These are phyloP conservation scores for Hypocrella siamensis DNA, from an alignment of 2,329 filamentous ascomycete genomes.

Conservation along the genomic window DNA sequence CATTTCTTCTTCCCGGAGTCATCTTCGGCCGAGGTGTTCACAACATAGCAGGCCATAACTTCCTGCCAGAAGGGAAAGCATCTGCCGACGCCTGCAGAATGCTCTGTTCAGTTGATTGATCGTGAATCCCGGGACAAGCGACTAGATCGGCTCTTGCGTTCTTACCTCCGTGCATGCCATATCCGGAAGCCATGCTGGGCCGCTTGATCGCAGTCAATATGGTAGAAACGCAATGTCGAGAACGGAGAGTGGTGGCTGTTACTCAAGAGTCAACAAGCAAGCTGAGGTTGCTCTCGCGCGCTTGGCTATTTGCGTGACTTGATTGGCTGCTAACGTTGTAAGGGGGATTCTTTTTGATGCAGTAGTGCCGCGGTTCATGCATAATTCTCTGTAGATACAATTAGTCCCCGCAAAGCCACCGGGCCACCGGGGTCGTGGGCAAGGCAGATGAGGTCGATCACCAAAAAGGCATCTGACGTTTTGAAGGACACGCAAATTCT, in stretches of 20 bases:
- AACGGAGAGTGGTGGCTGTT: not conserved
- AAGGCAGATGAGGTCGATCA: not conserved
- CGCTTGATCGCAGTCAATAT: slow-evolving; percentile 4
- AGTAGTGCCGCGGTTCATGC: slow-evolving; percentile 4
- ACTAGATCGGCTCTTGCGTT: slow-evolving; percentile 6
- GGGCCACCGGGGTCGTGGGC: not conserved
- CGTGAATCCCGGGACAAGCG: not conserved
- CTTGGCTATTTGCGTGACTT: not conserved
- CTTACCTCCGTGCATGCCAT: slow-evolving; percentile 66
- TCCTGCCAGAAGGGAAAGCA: slow-evolving; percentile 99
- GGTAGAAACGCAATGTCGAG: slow-evolving; percentile 1
- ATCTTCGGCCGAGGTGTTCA: slow-evolving; percentile 73
- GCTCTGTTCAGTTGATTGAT: slow-evolving; percentile 9
- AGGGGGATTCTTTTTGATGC: not conserved
- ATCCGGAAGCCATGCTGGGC: slow-evolving; percentile 61
- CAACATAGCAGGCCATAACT: slow-evolving; percentile 92
- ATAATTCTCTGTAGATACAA: slow-evolving; percentile 1
- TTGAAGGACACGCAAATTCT: too few relatives aligned
- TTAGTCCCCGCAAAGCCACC: not conserved
- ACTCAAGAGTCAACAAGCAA: not conserved
- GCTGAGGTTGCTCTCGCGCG: not conserved
- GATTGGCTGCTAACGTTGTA: not conserved
- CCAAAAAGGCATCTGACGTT: too few relatives aligned
- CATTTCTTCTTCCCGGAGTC: slow-evolving; percentile 79
- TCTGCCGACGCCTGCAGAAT: slow-evolving; percentile 42